Evolutionary conservation across 306 rosid genomes (phyloP).

Genomic region (Vachellia pachyceras): DNA sequence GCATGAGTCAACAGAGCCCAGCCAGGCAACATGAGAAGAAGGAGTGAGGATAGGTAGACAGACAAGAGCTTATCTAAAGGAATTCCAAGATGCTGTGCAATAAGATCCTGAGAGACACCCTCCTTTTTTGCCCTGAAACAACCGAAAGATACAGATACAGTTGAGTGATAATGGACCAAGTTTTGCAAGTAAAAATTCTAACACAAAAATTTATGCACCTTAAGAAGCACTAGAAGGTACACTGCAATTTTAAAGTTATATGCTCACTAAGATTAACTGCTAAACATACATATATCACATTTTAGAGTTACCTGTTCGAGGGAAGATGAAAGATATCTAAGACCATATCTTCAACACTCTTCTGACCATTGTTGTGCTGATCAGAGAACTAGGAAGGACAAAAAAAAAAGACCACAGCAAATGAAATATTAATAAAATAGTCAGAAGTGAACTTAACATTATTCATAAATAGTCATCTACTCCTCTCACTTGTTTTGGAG

Average conservation of each 20-base stretch:
- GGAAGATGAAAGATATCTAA: no score
- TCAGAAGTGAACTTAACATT: constrained; percentile 20
- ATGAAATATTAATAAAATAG: no score
- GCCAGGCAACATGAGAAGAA: not conserved
- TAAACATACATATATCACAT: constrained; percentile 24
- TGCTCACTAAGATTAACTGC: not conserved
- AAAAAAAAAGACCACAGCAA: no score
- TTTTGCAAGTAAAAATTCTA: constrained; percentile 8
- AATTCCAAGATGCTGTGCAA: no score
- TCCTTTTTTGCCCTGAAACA: no score
- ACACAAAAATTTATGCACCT: constrained; percentile 8
- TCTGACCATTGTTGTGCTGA: no score
- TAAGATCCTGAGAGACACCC: constrained; percentile 64
- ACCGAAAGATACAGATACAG: constrained; percentile 49
- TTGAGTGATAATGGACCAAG: not conserved
- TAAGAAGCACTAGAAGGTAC: not conserved
- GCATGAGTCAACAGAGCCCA: no score
- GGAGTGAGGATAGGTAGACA: constrained; percentile 33
- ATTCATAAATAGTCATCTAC: constrained; percentile 14
- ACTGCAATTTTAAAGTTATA: constrained; percentile 12
- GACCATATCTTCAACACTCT: no score
- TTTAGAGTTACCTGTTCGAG: no score
- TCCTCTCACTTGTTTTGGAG: constrained; percentile 59
- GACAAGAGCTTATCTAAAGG: constrained; percentile 75
- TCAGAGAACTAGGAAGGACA: no score